These are phyloP conservation scores for Irpex sp. DNA, from an alignment of 1,284 basidiomycete genomes.

Conservation along the genomic window DNA sequence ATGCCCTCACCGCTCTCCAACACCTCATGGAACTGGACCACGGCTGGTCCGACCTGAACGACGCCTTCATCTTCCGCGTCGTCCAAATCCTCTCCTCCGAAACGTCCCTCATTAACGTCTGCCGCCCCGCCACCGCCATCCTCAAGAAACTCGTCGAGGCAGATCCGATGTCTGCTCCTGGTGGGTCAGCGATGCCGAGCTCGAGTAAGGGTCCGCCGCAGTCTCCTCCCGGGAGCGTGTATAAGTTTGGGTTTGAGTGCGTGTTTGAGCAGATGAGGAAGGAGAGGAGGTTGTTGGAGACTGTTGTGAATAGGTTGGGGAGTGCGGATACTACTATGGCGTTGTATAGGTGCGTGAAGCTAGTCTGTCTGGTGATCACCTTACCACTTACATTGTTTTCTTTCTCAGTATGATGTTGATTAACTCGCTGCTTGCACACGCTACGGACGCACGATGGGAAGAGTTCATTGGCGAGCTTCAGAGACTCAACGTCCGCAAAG, in stretches of 20 bases:
- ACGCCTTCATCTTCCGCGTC: slow-evolving; percentile 70
- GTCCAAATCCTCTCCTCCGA: slow-evolving; percentile 78
- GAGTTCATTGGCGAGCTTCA: slow-evolving; percentile 78
- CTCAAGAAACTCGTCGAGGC: slow-evolving; percentile 85
- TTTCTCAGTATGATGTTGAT: slow-evolving; percentile 75
- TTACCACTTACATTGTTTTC: no score
- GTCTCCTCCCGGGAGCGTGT: slow-evolving; percentile 59
- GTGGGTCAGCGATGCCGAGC: slow-evolving; percentile 43
- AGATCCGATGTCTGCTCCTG: slow-evolving; percentile 61
- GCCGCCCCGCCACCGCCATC: slow-evolving; percentile 93
- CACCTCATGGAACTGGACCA: slow-evolving; percentile 81
- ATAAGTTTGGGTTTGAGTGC: slow-evolving; percentile 77
- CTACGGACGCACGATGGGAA: slow-evolving; percentile 71
- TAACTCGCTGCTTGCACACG: slow-evolving; percentile 80
- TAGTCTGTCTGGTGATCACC: no score
- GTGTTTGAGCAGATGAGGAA: slow-evolving; percentile 78
- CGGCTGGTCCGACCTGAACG: slow-evolving; percentile 72
- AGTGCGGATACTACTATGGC: slow-evolving; percentile 83
- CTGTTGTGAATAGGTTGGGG: slow-evolving; percentile 72
- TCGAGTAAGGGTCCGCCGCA: slow-evolving; percentile 53
- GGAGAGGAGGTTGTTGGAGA: slow-evolving; percentile 61
- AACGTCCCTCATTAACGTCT: slow-evolving; percentile 84
- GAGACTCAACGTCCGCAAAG: slow-evolving; percentile 73
- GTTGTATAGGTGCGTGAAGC: slow-evolving; percentile 66
- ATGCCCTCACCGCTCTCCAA: slow-evolving; percentile 80